Conservation (phyloP, 1,284 basidiomycete genomes). For the Cutaneotrichosporon spelunceum region DNA sequence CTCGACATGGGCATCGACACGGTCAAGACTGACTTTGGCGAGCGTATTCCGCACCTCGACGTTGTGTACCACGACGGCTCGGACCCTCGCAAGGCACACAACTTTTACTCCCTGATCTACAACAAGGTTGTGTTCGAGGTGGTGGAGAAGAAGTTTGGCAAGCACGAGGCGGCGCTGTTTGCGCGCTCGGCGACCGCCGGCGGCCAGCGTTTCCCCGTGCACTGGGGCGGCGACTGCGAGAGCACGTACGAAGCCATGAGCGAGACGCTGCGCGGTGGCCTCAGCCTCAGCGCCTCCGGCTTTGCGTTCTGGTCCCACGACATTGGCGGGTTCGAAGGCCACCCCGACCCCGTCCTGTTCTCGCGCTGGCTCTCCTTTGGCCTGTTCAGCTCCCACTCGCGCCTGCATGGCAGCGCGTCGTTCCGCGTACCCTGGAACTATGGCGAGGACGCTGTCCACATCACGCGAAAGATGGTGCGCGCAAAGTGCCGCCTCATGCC, state of each 20-base stretch:
- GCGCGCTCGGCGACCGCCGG: constrained; percentile 65
- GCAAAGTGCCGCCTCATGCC: constrained; percentile 72
- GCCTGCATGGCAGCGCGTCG: constrained; percentile 66
- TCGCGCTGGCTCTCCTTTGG: constrained; percentile 70
- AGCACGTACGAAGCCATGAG: constrained; percentile 74
- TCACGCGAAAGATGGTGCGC: constrained; percentile 64
- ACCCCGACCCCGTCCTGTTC: constrained; percentile 57
- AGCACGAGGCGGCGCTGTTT: constrained; percentile 66
- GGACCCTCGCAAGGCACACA: constrained; percentile 56
- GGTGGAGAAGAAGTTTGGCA: constrained; percentile 60
- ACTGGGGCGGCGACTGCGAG: constrained; percentile 73
- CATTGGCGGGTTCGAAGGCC: constrained; percentile 67
- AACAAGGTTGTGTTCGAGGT: constrained; percentile 67
- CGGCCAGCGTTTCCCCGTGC: constrained; percentile 60
- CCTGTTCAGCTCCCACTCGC: constrained; percentile 55
- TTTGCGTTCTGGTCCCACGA: constrained; percentile 71
- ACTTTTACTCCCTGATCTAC: constrained; percentile 62
- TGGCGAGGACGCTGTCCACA: constrained; percentile 64
- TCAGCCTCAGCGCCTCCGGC: constrained; percentile 65
- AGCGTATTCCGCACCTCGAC: constrained; percentile 61
- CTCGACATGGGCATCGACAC: constrained; percentile 67
- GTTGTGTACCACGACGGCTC: constrained; percentile 66
- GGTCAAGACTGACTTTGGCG: constrained; percentile 66
- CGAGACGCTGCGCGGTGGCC: constrained; percentile 64
- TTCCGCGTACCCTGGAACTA: constrained; percentile 74